A percentile compares a stretch with the other conserved stretches of the same genome.
phyloP scores from a whole-genome alignment of 495 filamentous ascomycete species.

The Rostrohypoxylon terebratum region DNA sequence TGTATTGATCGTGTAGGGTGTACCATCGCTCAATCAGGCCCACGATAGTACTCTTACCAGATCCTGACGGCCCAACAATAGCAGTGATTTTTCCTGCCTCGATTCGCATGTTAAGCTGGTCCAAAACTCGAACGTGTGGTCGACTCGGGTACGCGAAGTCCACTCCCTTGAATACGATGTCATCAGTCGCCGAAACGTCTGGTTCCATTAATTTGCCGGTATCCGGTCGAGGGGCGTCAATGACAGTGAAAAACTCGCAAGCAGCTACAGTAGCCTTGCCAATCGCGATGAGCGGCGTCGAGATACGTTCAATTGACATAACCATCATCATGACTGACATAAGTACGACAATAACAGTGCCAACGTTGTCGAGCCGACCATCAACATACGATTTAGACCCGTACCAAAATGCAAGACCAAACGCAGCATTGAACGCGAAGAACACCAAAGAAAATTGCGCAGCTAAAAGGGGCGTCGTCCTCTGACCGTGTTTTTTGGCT shows the following conservation, averaged over 20 bases:
- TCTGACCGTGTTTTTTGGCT: conserved; percentile 63
- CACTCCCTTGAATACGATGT: conserved; percentile 71
- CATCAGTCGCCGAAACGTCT: conserved; percentile 60
- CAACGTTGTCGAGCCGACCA: conserved; percentile 55
- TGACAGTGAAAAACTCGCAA: conserved; percentile 67
- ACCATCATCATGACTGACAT: conserved; percentile 69
- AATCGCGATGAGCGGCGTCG: conserved; percentile 63
- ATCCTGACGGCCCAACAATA: conserved; percentile 86
- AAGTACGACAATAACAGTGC: conserved; percentile 63
- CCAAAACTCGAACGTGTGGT: conserved; percentile 70
- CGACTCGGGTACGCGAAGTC: conserved; percentile 77
- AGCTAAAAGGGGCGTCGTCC: conserved; percentile 59
- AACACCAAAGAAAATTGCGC: conserved; percentile 53
- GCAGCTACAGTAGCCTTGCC: conserved; percentile 67
- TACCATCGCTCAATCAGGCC: conserved; percentile 95
- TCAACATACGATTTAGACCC: conserved; percentile 58
- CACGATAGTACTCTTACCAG: conserved; percentile 92
- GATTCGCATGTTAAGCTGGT: conserved; percentile 67
- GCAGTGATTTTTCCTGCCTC: conserved; percentile 86
- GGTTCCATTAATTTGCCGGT: conserved; percentile 57
- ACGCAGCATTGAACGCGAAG: conserved; percentile 58
- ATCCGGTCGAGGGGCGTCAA: conserved; percentile 65
- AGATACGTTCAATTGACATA: conserved; percentile 59
- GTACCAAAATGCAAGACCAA: conserved; percentile 66
- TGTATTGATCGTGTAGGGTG: conserved; percentile 68